These are phyloP conservation scores for Pichia kudriavzevii DNA, from an alignment of 1,139 yeast genomes.

Conservation along the genomic window DNA sequence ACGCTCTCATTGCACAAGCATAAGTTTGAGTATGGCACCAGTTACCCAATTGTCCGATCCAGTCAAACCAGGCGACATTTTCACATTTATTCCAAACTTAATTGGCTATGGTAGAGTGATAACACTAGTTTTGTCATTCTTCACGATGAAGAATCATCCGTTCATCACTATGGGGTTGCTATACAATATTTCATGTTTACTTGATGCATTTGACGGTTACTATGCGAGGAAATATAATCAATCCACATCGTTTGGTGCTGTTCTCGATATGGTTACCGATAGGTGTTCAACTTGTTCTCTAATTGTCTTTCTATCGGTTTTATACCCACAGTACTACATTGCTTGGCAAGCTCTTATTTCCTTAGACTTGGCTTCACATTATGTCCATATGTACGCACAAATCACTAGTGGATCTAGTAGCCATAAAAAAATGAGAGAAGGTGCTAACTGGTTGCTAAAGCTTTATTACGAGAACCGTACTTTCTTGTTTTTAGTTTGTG, in stretches of 20 bases:
- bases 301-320: slow-evolving; percentile 73
- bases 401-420: slow-evolving; percentile 68
- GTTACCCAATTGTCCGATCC: slow-evolving; percentile 14
- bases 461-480: slow-evolving; percentile 81
- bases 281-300: slow-evolving; percentile 92
- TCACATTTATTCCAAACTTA: slow-evolving; percentile 69
- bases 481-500: slow-evolving; percentile 83
- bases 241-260: slow-evolving; percentile 91
- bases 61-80: slow-evolving; percentile 20
- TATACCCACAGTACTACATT: slow-evolving; percentile 59
- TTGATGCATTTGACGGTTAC: slow-evolving; percentile 95
- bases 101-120: slow-evolving; percentile 83
- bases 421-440: slow-evolving; percentile 77
- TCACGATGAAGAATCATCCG: slow-evolving; percentile 80
- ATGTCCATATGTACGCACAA: slow-evolving; percentile 98
- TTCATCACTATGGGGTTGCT: slow-evolving; percentile 58
- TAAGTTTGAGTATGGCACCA: slow-evolving; percentile 2
- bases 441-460: slow-evolving; percentile 63
- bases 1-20: too few relatives aligned
- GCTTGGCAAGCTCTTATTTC: slow-evolving; percentile 83
- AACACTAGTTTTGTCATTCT: slow-evolving; percentile 72
- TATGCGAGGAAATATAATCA: slow-evolving; percentile 89
- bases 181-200: slow-evolving; percentile 80
- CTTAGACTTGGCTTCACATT: slow-evolving; percentile 89
- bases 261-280: slow-evolving; percentile 97